Evolutionary conservation across 768 basidiomycete genomes (phyloP).

Genomic region (Galerina sulciceps): DNA sequence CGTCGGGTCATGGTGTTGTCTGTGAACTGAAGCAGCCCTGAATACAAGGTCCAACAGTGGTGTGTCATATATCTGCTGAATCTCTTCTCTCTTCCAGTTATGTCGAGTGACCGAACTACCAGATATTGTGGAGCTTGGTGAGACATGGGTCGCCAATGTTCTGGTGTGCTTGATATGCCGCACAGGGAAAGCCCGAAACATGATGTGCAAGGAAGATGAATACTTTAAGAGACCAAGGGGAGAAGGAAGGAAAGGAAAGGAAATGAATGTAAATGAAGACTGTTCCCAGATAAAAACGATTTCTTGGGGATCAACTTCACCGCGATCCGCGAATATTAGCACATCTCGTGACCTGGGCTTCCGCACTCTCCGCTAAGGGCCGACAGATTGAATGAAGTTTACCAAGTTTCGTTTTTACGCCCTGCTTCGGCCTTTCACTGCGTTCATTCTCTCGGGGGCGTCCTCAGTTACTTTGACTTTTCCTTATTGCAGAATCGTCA

Average conservation of each 20-base stretch:
- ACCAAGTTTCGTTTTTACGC: neutral
- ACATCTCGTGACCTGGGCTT: constrained; percentile 10
- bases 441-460: too few relatives aligned
- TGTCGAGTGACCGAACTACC: constrained; percentile 45
- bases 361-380: neutral
- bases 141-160: constrained; percentile 67
- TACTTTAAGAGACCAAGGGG: neutral
- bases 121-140: constrained; percentile 26
- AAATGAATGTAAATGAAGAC: constrained; percentile 7
- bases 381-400: too few relatives aligned
- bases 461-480: neutral
- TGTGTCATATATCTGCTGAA: constrained; percentile 83
- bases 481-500: neutral
- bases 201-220: constrained; percentile 21
- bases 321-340: constrained; percentile 12
- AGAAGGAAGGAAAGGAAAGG: constrained; percentile 3
- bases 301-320: constrained; percentile 18
- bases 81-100: constrained; percentile 80
- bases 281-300: constrained; percentile 14
- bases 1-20: constrained; percentile 82
- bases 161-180: constrained; percentile 40
- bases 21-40: constrained; percentile 82
- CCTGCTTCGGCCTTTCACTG: neutral
- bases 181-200: constrained; percentile 41
- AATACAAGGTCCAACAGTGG: constrained; percentile 91